Base-by-base conservation (phyloP, 2,329 filamentous ascomycete species). In the Coniochaeta pulveracea region DNA sequence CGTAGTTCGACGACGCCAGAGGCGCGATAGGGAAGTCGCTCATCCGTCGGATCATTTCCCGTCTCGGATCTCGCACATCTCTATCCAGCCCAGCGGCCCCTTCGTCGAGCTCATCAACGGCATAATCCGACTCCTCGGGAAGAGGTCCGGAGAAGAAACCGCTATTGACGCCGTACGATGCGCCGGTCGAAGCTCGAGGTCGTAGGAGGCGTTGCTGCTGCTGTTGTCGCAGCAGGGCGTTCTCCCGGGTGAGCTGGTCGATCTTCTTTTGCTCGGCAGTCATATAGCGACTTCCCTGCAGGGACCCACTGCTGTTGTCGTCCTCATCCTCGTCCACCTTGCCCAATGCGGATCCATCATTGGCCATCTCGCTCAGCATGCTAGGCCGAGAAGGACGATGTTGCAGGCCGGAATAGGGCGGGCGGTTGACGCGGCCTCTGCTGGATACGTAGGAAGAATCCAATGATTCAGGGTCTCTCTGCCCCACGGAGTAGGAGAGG, bases 401-500 rank as follows among this genome's bases (percentile, higher is more conserved):
- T 46, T 89, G 83, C 19, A 93, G 64, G 37, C 72, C 78, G 18
- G 80, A 70, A 40, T 80, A 75, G 15, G 69, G 68, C n/a, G 63
- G 45, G 22, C 62, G 48, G 32, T 70, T 65, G 31, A 65, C 57
- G 30, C 72, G 64, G n/a, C n/a, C n/a, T n/a, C n/a, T n/a, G n/a
- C n/a, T n/a, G n/a, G n/a, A n/a, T n/a, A n/a, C n/a, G n/a, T n/a
- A n/a, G n/a, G n/a, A n/a, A n/a, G n/a, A n/a, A n/a, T n/a, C n/a
- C n/a, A n/a, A n/a, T n/a, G n/a, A n/a, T n/a, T 89, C 83, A 1
- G 78, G 71, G 34, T 94, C 86, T 39, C 86, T 65, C 52, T 95
- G 88, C 4, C 88, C 88, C 30, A 93, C 89, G 0, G 89, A 96
- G 56, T 96, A 96, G 4, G 91, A 96, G 55, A 95, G 85, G 5